Percentiles rank a stretch among this genome's conserved stretches.
These are phyloP conservation scores for Oidiodendron maius DNA, from an alignment of 495 filamentous ascomycete species.

Conservation along the genomic window DNA sequence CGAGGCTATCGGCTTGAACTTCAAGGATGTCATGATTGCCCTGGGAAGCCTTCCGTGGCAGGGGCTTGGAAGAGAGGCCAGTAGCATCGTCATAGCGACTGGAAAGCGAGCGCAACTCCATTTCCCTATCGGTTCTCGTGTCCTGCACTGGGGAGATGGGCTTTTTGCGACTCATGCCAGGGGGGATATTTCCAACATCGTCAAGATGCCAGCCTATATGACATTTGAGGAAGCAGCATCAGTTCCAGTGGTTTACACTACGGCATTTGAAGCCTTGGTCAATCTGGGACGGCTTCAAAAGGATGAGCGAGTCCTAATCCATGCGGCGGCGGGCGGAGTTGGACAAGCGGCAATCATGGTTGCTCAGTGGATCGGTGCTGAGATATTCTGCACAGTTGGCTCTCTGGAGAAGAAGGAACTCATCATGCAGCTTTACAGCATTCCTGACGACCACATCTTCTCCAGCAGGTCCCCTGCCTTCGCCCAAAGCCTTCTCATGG, in stretches of 20 bases:
- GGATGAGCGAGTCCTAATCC: conserved; percentile 80
- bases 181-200: too few relatives aligned
- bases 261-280: conserved; percentile 48
- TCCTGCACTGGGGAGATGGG: too few relatives aligned
- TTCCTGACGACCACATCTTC: conserved; percentile 46
- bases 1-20: too few relatives aligned
- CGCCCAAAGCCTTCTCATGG: conserved; percentile 27
- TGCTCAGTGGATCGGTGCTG: conserved; percentile 65
- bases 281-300: conserved; percentile 47
- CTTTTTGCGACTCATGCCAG: too few relatives aligned
- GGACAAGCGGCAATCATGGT: conserved; percentile 75
- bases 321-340: conserved; percentile 85
- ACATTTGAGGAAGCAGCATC: conserved; percentile 29
- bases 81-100: too few relatives aligned
- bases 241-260: conserved; percentile 45
- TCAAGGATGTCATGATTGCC: too few relatives aligned
- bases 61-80: too few relatives aligned
- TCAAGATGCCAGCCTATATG: conserved; percentile 32
- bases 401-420: conserved; percentile 41
- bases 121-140: too few relatives aligned
- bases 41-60: too few relatives aligned
- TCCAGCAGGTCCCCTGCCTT: conserved; percentile 37
- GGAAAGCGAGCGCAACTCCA: too few relatives aligned
- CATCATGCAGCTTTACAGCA: conserved; percentile 49
- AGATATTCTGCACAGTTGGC: conserved; percentile 45